A percentile compares a stretch with the other conserved stretches of the same genome.
These are phyloP conservation scores for Acacia melanoxylon DNA, from an alignment of 306 rosid species.

Conservation along the genomic window DNA sequence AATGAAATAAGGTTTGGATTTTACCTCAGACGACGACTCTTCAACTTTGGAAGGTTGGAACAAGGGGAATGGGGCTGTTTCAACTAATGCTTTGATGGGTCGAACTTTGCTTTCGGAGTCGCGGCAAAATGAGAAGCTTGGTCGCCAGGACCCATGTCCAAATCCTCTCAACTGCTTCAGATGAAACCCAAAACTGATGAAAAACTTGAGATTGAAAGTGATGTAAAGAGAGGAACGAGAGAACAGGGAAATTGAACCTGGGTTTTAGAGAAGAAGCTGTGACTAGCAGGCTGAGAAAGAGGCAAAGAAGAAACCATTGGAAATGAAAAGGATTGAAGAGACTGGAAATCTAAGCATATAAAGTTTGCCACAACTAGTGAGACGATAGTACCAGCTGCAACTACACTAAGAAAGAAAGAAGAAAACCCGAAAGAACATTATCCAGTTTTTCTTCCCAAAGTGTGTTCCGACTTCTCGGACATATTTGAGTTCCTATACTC, in stretches of 20 bases:
- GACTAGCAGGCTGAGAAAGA: slow-evolving; percentile 51
- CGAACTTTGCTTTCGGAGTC: slow-evolving; percentile 37
- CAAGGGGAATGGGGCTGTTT: slow-evolving; percentile 61
- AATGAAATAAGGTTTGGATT: background rate
- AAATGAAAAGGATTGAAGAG: background rate
- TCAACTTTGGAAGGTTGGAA: slow-evolving; percentile 53
- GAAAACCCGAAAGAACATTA: background rate
- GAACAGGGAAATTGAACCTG: slow-evolving; percentile 49
- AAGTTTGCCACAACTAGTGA: background rate
- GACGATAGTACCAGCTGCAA: background rate
- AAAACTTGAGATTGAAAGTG: background rate
- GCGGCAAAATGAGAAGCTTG: slow-evolving; percentile 34
- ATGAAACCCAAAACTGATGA: background rate
- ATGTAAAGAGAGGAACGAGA: background rate
- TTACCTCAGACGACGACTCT: slow-evolving; percentile 67
- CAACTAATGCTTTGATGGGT: slow-evolving; percentile 60
- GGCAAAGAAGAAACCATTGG: slow-evolving; percentile 68
- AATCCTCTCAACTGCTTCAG: slow-evolving; percentile 50
- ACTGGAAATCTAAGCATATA: background rate
- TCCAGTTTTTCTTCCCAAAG: background rate
- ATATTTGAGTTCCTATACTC: background rate
- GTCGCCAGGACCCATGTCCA: slow-evolving; percentile 50
- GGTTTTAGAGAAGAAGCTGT: slow-evolving; percentile 51
- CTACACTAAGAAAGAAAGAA: background rate
- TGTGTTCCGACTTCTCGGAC: background rate